These are phyloP conservation scores for Barnettozyma botsteinii DNA, from an alignment of 805 yeast genomes.

Conservation along the genomic window DNA sequence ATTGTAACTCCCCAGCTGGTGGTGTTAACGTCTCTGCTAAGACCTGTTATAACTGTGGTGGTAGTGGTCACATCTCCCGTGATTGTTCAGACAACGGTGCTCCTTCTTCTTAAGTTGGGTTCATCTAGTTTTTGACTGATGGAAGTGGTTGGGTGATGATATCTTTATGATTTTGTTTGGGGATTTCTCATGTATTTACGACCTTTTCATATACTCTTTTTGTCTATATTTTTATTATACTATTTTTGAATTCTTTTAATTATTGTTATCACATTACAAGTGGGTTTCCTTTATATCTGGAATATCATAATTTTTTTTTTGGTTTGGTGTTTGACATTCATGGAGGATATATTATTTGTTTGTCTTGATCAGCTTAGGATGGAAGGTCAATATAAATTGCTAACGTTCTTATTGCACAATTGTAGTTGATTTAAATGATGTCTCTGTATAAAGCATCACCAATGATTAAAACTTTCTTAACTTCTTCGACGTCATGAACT, in stretches of 20 bases:
- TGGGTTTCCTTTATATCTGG: too few species aligned
- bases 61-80: conserved; percentile 80
- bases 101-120: not conserved
- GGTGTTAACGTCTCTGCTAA: conserved; percentile 34
- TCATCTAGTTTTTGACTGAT: conserved; percentile 4
- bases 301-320: too few species aligned
- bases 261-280: not conserved
- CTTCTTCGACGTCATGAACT: conserved; percentile 76
- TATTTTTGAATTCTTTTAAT: not conserved
- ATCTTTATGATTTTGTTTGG: conserved; percentile 7
- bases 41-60: conserved; percentile 43
- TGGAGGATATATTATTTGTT: not conserved
- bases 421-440: conserved; percentile 7
- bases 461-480: conserved; percentile 45
- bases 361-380: not conserved
- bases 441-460: conserved; percentile 70
- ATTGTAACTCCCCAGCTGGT: conserved; percentile 57
- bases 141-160: conserved; percentile 11
- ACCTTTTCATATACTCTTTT: conserved; percentile 11
- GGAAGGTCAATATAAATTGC: too few species aligned
- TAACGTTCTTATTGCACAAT: not conserved
- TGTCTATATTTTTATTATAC: not conserved
- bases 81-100: conserved; percentile 41
- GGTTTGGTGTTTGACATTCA: too few species aligned
- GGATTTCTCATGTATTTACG: conserved; percentile 16